Evolutionary conservation across 306 rosid species (phyloP).

Genomic region (Sechiopsis laciniata): DNA sequence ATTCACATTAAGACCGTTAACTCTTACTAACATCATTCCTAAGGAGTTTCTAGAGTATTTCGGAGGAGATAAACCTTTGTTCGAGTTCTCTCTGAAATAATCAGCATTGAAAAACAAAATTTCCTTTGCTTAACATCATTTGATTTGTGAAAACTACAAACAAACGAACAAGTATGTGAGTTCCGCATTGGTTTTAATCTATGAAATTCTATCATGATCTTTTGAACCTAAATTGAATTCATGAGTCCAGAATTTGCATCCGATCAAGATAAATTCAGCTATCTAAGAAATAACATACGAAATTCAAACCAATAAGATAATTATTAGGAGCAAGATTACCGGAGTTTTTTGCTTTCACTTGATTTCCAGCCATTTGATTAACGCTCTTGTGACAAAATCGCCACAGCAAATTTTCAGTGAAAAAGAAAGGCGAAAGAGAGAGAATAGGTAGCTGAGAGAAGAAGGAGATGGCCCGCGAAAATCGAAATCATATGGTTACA

Average conservation of each 20-base stretch:
- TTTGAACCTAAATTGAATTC: background rate
- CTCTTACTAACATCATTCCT: too few relatives aligned
- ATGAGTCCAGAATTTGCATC: background rate
- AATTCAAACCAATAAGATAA: background rate
- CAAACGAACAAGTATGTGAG: background rate
- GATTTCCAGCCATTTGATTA: background rate
- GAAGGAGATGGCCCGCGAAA: background rate
- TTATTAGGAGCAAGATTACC: constrained; percentile 5
- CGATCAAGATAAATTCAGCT: background rate
- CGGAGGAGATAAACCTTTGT: background rate
- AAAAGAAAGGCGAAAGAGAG: background rate
- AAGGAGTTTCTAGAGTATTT: too few relatives aligned
- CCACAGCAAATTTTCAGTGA: background rate
- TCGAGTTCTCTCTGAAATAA: background rate
- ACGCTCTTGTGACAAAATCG: background rate
- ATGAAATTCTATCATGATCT: background rate
- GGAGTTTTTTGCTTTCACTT: background rate
- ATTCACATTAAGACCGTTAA: too few relatives aligned
- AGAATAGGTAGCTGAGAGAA: too few relatives aligned
- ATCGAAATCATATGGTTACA: background rate
- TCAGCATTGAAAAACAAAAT: too few relatives aligned
- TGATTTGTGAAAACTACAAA: background rate
- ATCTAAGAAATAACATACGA: background rate
- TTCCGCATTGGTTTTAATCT: background rate
- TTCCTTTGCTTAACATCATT: too few relatives aligned